Evolutionary conservation across 1,284 basidiomycete genomes (phyloP).

Genomic region (Sphagnurus paluster): DNA sequence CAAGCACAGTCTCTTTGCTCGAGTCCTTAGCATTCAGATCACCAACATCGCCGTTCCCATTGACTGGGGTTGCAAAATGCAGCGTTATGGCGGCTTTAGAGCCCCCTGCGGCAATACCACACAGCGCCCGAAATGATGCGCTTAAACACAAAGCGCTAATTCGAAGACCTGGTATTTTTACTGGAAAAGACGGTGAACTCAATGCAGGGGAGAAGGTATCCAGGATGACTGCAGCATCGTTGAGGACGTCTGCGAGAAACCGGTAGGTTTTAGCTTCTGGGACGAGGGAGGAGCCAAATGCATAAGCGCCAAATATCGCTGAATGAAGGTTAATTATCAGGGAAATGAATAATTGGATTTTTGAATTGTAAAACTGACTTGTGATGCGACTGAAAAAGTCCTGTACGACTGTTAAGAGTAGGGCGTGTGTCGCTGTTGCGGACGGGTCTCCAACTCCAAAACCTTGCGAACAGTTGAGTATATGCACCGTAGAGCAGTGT

Average conservation of each 20-base stretch:
- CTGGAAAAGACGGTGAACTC: slow-evolving; percentile 32
- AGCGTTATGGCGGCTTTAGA: slow-evolving; percentile 69
- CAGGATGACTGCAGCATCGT: slow-evolving; percentile 57
- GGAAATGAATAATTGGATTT: background rate
- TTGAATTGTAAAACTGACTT: slow-evolving; percentile 40
- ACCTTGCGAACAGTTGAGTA: slow-evolving; percentile 34
- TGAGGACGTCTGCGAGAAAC: slow-evolving; percentile 68
- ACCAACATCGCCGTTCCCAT: slow-evolving; percentile 57
- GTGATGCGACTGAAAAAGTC: slow-evolving; percentile 63
- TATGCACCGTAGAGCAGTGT: background rate
- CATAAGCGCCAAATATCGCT: slow-evolving; percentile 65
- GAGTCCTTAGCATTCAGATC: slow-evolving; percentile 72
- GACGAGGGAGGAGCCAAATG: slow-evolving; percentile 60
- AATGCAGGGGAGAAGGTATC: slow-evolving; percentile 62
- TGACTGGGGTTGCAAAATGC: slow-evolving; percentile 57
- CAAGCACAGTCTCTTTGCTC: slow-evolving; percentile 69
- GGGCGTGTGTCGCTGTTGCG: slow-evolving; percentile 63
- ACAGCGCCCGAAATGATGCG: slow-evolving; percentile 56
- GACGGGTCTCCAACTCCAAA: slow-evolving; percentile 68
- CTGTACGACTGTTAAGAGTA: slow-evolving; percentile 62
- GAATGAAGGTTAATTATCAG: slow-evolving; percentile 2
- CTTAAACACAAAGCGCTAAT: slow-evolving; percentile 54
- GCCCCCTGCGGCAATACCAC: slow-evolving; percentile 60
- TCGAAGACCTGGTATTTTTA: slow-evolving; percentile 39
- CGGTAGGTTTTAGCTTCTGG: slow-evolving; percentile 73